Base-by-base conservation (phyloP, 1,139 yeast genomes). In the Kazachstania sp. region DNA sequence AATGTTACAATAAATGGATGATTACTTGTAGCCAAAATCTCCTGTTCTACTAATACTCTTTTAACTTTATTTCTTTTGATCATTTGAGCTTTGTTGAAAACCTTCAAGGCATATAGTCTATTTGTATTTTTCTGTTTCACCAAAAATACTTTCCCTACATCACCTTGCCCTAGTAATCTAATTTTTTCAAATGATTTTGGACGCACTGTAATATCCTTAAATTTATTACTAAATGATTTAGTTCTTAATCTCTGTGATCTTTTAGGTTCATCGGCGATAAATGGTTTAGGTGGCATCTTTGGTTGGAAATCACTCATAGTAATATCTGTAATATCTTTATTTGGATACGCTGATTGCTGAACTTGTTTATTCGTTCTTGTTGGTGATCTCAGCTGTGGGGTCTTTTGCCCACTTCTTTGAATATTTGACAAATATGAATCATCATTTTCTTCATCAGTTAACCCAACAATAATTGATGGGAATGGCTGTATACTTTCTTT, bases 1-100 rank as follows among this genome's bases (percentile, higher is more conserved):
- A 94, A 72, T 0, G 98, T 88, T 39, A 94, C 97, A 59, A 94
- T 92, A 60, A 94, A 94, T 0, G 99, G 99, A 66, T 94, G 98
- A 64, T 90, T 88, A 44, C 94, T 83, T 1, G 97, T 86, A 6
- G 97, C 95, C 51, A 94, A 72, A 56, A 94, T 94, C 64, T 90
- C 97, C 66, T 92, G 97, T 65, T 94, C 99, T 0, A 97, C 96
- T 51, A 92, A 71, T 0, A 95, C 97, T 46, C 98, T 75, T 63
- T 92, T 92, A 59, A 92, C 86, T 64, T 94, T 94, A 67, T 92
- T 90, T 58, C 98, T 75, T 64, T 87, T 85, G 55, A 92, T 83
- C 97, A 94, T 92, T 64, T 92, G 98, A 58, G 81, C 79, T 63
- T 94, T 94, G 63, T 80, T 81, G 49, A 92, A 72, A 3, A 92